Percentiles rank a stretch among this genome's conserved stretches.
Conservation (phyloP, 257 asterid genomes). For the Jaltomata sinuosa region DNA sequence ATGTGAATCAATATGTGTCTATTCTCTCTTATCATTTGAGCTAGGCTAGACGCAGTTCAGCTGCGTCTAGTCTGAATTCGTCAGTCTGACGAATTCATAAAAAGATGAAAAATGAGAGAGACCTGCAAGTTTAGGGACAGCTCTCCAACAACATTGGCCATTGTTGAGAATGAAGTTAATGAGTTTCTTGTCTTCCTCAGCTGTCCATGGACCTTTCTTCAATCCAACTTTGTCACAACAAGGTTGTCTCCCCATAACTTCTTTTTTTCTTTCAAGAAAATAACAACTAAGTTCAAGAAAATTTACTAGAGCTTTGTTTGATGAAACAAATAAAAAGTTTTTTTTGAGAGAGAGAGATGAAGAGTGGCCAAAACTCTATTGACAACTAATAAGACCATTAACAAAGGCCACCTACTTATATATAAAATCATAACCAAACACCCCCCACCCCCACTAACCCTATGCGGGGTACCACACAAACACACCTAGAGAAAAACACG, state of each 20-base stretch:
- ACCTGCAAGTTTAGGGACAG: conserved; percentile 97
- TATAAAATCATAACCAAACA: not conserved
- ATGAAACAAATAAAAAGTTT: not conserved
- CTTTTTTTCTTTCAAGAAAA: not conserved
- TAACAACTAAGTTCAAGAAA: not conserved
- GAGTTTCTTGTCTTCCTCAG: conserved; percentile 84
- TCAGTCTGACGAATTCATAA: not conserved
- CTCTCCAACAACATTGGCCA: conserved; percentile 99
- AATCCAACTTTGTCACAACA: conserved; percentile 94
- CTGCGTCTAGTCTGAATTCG: not conserved
- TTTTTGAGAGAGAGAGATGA: not conserved
- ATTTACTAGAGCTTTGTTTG: not conserved
- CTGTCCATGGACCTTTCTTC: conserved; percentile 97
- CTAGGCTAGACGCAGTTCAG: not conserved
- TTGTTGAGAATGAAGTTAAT: conserved; percentile 64
- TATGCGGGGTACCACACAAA: not conserved
- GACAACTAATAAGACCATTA: not conserved
- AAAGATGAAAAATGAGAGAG: not conserved
- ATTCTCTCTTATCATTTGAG: not conserved
- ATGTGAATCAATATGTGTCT: not conserved
- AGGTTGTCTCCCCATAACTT: conserved; percentile 85
- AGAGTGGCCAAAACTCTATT: not conserved
- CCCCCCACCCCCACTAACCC: not conserved
- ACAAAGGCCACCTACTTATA: conserved; percentile 11
- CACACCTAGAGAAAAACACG: conserved; percentile 10